phyloP scores from a whole-genome alignment of 495 filamentous ascomycete genomes.

The Penicillium subrubescens region DNA sequence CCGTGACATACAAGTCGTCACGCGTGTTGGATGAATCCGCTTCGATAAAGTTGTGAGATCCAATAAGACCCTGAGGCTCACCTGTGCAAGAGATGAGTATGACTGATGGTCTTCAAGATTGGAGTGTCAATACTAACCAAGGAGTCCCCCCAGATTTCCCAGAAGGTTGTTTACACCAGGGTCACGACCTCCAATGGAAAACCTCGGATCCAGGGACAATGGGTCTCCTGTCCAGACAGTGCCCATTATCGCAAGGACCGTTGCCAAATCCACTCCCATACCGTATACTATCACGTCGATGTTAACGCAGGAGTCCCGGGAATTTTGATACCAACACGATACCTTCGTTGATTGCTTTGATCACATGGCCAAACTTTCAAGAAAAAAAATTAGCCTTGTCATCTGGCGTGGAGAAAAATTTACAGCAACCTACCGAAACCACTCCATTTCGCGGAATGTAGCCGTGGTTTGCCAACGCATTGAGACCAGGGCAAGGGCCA shows the following conservation, averaged over 20 bases:
- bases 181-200: constrained; percentile 40
- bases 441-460: constrained; percentile 57
- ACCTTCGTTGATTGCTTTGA: constrained; percentile 37
- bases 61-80: constrained; percentile 48
- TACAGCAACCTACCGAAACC: constrained; percentile 33
- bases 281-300: constrained; percentile 41
- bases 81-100: constrained; percentile 16
- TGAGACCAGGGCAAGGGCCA: constrained; percentile 55
- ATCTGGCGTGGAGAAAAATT: no score
- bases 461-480: constrained; percentile 56
- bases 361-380: constrained; percentile 28
- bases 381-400: constrained; percentile 7
- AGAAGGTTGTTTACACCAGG: constrained; percentile 35
- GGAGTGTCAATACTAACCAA: constrained; percentile 21
- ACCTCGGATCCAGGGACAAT: constrained; percentile 40
- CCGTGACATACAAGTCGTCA: constrained; percentile 53
- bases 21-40: constrained; percentile 57
- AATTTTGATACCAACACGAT: background rate
- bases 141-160: constrained; percentile 28
- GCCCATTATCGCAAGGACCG: constrained; percentile 53
- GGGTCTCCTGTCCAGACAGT: constrained; percentile 53
- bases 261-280: constrained; percentile 53
- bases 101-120: background rate
- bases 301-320: background rate
- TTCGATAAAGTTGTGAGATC: constrained; percentile 60